Evolutionary conservation across 176 grass and related monocot species (phyloP).

Genomic region (Puccinellia tenuiflora): DNA sequence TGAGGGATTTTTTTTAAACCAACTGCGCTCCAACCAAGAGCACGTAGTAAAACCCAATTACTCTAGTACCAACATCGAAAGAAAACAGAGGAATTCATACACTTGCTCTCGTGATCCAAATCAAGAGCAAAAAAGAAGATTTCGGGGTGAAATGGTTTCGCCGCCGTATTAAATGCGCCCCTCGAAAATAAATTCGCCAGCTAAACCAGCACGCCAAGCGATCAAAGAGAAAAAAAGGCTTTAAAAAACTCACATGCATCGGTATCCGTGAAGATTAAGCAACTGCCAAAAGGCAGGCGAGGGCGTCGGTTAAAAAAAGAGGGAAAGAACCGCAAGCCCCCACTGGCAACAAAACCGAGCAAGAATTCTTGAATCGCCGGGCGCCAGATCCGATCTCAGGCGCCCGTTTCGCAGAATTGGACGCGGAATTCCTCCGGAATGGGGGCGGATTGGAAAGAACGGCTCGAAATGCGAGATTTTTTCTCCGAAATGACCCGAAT

Average conservation of each 20-base stretch:
- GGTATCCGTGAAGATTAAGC: slow-evolving; percentile 85
- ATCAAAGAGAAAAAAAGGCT: slow-evolving; percentile 49
- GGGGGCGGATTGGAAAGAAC: not conserved
- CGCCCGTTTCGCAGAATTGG: slow-evolving; percentile 9
- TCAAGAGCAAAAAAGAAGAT: slow-evolving; percentile 24
- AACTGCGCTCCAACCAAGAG: slow-evolving; percentile 26
- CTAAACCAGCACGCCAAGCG: slow-evolving; percentile 60
- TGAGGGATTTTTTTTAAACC: slow-evolving; percentile 29
- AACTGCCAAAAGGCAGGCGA: slow-evolving; percentile 53
- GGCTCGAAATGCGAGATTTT: slow-evolving; percentile 1
- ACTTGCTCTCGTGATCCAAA: slow-evolving; percentile 25
- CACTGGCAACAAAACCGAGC: not conserved
- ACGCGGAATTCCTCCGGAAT: not conserved
- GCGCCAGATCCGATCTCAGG: slow-evolving; percentile 40
- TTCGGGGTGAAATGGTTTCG: slow-evolving; percentile 18
- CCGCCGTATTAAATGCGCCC: slow-evolving; percentile 43
- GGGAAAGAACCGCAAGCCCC: not conserved
- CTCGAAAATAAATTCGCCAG: slow-evolving; percentile 45
- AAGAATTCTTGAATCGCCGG: slow-evolving; percentile 20
- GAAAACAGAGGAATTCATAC: slow-evolving; percentile 20
- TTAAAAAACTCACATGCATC: slow-evolving; percentile 68
- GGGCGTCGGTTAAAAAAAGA: slow-evolving; percentile 36
- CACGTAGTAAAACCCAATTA: not conserved
- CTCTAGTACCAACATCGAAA: slow-evolving; percentile 12
- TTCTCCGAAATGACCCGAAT: not conserved